Conservation (phyloP, 768 basidiomycete species). For the Kwoniella heveanensis region DNA sequence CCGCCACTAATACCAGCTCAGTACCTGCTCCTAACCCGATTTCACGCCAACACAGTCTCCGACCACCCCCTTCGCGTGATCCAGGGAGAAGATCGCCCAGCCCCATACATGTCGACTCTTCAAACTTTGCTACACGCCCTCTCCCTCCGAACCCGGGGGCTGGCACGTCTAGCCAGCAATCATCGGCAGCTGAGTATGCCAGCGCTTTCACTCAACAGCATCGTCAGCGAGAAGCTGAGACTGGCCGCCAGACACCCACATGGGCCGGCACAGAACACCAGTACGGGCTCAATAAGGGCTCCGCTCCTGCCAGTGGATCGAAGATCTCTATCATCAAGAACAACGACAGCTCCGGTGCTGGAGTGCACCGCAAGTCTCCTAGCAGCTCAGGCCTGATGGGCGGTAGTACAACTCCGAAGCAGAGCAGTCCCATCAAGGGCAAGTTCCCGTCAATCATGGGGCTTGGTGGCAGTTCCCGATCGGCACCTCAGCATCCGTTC, state of each 20-base stretch:
- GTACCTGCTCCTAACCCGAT: conserved; percentile 36
- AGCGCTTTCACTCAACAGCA: conserved; percentile 28
- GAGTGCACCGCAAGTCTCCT: conserved; percentile 25
- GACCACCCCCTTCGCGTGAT: conserved; percentile 44
- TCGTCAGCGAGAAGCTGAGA: conserved; percentile 12
- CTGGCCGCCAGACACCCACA: conserved; percentile 29
- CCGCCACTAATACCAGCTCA: conserved; percentile 14
- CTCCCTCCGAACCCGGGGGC: conserved; percentile 38
- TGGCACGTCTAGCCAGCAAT: conserved; percentile 19
- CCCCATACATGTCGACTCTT: conserved; percentile 36
- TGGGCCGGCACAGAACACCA: conserved; percentile 20
- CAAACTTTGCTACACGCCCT: conserved; percentile 41
- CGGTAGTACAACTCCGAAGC: conserved; percentile 14
- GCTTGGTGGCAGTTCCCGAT: conserved; percentile 10
- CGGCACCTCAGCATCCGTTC: conserved; percentile 39
- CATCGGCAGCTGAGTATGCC: conserved; percentile 48
- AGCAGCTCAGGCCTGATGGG: conserved; percentile 10
- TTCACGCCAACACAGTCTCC: conserved; percentile 33
- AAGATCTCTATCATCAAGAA: conserved; percentile 14
- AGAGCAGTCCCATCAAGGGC: conserved; percentile 38
- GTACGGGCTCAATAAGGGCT: conserved; percentile 25
- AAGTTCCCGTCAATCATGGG: conserved; percentile 41
- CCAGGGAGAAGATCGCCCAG: conserved; percentile 42
- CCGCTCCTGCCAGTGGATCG: conserved; percentile 18
- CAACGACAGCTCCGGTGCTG: neutral